Evolutionary conservation across 208 protist genomes (phyloP).

Genomic region (Trypanosoma scelopori): DNA sequence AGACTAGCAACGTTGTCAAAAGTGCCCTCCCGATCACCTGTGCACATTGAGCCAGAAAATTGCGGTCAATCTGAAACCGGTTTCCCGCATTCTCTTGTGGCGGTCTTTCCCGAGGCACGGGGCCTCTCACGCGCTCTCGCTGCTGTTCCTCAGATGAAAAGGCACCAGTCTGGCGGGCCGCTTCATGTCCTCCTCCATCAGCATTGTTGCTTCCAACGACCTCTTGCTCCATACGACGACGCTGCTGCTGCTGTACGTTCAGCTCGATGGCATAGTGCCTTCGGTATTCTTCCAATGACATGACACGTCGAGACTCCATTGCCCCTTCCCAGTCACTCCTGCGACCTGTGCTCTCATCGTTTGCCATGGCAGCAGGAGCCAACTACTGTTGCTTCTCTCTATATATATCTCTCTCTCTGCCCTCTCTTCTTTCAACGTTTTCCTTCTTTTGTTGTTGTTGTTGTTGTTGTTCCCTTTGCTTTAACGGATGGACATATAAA

Average conservation of each 20-base stretch:
- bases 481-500: too few relatives aligned
- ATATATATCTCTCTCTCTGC: too few relatives aligned
- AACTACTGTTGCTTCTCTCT: too few relatives aligned
- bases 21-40: neutral
- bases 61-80: neutral
- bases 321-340: neutral
- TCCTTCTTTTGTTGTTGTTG: too few relatives aligned
- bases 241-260: constrained; percentile 2
- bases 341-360: neutral
- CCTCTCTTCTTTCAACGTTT: too few relatives aligned
- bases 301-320: neutral
- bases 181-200: neutral
- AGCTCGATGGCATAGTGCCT: constrained; percentile 2
- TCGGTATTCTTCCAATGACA: constrained; percentile 22
- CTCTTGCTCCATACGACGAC: neutral
- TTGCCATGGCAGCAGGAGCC: neutral
- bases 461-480: too few relatives aligned
- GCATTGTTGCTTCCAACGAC: neutral
- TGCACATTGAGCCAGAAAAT: neutral
- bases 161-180: neutral
- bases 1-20: constrained; percentile 13
- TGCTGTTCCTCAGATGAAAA: neutral
- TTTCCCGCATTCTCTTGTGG: neutral
- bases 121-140: neutral
- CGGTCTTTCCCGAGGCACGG: neutral